Percentiles rank a stretch among this genome's conserved stretches.
phyloP scores from a whole-genome alignment of 257 asterid species.

The Petrea volubilis region DNA sequence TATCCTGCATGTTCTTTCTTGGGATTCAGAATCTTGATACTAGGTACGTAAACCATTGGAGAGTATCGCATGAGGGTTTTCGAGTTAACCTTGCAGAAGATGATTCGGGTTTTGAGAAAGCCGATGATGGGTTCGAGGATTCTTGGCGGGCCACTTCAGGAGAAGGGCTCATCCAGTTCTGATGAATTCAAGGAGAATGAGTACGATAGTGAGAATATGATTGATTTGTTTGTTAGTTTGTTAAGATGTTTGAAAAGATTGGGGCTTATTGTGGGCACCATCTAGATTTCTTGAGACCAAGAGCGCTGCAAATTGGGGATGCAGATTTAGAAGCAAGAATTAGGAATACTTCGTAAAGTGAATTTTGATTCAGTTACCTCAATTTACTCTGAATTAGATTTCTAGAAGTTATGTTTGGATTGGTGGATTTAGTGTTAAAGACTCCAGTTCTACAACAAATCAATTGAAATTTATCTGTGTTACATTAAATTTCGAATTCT shows the following conservation, averaged over 20 bases:
- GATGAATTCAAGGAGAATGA: conserved; percentile 25
- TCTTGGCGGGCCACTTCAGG: conserved; percentile 44
- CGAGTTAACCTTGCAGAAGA: conserved; percentile 21
- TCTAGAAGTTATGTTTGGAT: too few species aligned
- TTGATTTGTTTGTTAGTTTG: conserved; percentile 27
- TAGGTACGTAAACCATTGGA: not conserved
- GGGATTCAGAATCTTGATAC: conserved; percentile 22
- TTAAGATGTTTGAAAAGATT: conserved; percentile 27
- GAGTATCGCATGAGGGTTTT: conserved; percentile 20
- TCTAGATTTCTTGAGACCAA: conserved; percentile 21
- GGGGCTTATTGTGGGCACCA: conserved; percentile 44
- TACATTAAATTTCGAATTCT: too few species aligned
- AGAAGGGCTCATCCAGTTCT: conserved; percentile 36
- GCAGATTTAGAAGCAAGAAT: conserved; percentile 5
- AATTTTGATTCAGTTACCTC: not conserved
- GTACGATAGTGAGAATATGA: conserved; percentile 17
- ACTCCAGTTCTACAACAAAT: too few species aligned
- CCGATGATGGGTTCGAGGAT: conserved; percentile 31
- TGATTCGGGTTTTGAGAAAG: conserved; percentile 22
- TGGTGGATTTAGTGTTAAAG: too few species aligned
- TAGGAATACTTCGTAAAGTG: not conserved
- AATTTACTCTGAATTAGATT: too few species aligned
- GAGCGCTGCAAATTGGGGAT: not conserved
- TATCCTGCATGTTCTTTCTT: conserved; percentile 25
- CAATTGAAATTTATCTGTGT: too few species aligned